Conservation (phyloP, 768 basidiomycete genomes). For the Erythrobasidium yunnanense region DNA sequence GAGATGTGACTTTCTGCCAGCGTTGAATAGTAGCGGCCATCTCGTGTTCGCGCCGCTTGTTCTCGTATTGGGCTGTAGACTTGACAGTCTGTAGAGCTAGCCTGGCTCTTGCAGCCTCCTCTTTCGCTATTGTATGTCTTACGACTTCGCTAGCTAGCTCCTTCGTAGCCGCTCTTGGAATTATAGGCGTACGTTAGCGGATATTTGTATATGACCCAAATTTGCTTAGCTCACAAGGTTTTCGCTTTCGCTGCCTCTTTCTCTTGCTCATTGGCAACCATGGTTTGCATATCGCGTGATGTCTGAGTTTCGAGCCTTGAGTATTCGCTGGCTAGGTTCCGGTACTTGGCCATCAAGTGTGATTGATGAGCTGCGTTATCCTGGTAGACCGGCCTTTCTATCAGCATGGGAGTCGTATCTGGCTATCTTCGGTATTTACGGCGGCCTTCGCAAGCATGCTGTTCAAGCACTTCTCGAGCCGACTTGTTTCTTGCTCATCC, state of each 20-base stretch:
- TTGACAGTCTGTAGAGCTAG: constrained; percentile 5
- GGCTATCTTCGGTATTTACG: neutral
- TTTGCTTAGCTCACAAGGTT: neutral
- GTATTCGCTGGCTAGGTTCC: constrained; percentile 4
- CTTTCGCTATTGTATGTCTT: constrained; percentile 10
- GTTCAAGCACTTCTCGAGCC: constrained; percentile 9
- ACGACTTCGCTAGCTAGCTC: constrained; percentile 13
- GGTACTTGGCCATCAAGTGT: constrained; percentile 13
- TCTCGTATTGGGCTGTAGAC: neutral
- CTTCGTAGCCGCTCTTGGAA: constrained; percentile 1
- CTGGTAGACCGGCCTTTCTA: neutral
- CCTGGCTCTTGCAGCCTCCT: constrained; percentile 6
- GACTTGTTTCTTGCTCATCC: neutral
- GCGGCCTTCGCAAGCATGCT: neutral
- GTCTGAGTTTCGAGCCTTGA: neutral
- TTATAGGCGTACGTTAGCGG: neutral
- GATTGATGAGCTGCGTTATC: neutral
- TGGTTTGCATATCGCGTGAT: neutral
- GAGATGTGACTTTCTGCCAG: constrained; percentile 18
- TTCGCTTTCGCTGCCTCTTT: constrained; percentile 13
- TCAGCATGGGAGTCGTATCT: too few relatives aligned
- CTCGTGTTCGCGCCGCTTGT: constrained; percentile 15
- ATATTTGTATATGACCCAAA: neutral
- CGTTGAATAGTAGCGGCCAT: neutral
- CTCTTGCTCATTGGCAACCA: constrained; percentile 11